Conservation (phyloP, 2,329 filamentous ascomycete species). For the Aspergillus glaucus region DNA sequence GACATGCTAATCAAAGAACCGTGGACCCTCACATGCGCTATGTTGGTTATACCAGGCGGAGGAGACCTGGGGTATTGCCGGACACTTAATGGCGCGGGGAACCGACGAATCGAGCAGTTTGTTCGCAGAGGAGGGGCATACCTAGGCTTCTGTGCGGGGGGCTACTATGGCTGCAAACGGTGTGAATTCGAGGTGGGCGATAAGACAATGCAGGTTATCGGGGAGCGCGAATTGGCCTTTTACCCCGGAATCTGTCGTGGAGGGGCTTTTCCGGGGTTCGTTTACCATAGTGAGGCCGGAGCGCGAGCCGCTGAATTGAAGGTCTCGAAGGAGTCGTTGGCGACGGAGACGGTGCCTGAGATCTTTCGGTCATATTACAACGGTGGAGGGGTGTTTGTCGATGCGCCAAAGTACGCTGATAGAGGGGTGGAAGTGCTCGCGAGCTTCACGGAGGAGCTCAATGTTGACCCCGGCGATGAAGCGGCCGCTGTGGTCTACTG, state of each 20-base stretch:
- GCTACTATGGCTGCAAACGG: constrained; percentile 73
- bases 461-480: constrained; percentile 67
- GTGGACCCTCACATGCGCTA: constrained; percentile 78
- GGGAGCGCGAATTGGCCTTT: constrained; percentile 76
- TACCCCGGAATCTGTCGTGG: constrained; percentile 83
- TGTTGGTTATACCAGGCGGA: constrained; percentile 87
- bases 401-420: constrained; percentile 57
- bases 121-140: constrained; percentile 80
- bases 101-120: constrained; percentile 75
- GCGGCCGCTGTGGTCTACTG: constrained; percentile 78
- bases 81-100: constrained; percentile 79
- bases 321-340: constrained; percentile 57
- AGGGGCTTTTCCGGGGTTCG: constrained; percentile 80
- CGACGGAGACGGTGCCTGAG: constrained; percentile 48
- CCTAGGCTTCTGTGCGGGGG: constrained; percentile 88
- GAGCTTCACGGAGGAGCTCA: constrained; percentile 65
- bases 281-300: constrained; percentile 81
- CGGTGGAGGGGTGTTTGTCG: constrained; percentile 87
- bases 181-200: constrained; percentile 94
- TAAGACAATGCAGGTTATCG: constrained; percentile 73
- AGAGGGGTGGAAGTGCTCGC: constrained; percentile 74
- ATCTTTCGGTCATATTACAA: constrained; percentile 81
- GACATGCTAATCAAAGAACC: constrained; percentile 80
- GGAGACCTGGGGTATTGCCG: constrained; percentile 91
- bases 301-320: constrained; percentile 65